Conservation (phyloP, 106 monocot species). For the Platanthera guangdongensis region DNA sequence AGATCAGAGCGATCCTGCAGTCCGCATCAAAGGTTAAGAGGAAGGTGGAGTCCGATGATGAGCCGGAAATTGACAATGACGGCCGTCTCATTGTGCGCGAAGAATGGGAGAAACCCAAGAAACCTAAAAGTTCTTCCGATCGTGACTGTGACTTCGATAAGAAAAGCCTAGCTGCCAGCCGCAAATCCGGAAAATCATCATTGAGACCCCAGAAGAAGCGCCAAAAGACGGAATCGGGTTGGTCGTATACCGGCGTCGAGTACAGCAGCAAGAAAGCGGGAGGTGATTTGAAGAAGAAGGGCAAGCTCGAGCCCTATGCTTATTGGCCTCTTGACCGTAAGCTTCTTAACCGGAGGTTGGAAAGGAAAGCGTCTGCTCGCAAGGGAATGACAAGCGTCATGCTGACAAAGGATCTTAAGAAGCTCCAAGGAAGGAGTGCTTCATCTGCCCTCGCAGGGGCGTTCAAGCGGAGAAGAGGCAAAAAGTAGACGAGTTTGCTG, state of each 20-base stretch:
- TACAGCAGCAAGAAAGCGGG: conserved; percentile 67
- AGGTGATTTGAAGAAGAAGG: conserved; percentile 81
- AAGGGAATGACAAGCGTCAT: conserved; percentile 84
- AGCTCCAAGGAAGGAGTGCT: conserved; percentile 64
- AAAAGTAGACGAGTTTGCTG: neutral
- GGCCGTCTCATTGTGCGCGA: conserved; percentile 73
- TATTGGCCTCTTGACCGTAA: conserved; percentile 96
- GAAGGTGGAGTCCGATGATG: conserved; percentile 38
- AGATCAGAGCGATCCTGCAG: conserved; percentile 50
- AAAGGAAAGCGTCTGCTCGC: conserved; percentile 62
- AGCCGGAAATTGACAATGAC: conserved; percentile 61
- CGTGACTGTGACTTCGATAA: conserved; percentile 19
- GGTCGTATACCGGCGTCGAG: conserved; percentile 79
- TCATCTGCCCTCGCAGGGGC: conserved; percentile 24
- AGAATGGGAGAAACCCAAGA: conserved; percentile 28
- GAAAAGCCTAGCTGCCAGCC: conserved; percentile 23
- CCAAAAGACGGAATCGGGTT: conserved; percentile 61
- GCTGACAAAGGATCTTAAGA: conserved; percentile 46
- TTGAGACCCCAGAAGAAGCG: conserved; percentile 28
- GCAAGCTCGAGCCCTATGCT: conserved; percentile 89
- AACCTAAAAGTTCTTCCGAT: conserved; percentile 26
- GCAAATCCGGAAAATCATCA: conserved; percentile 9
- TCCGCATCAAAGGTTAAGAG: conserved; percentile 24
- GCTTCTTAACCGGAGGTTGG: conserved; percentile 63
- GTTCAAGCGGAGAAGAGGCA: conserved; percentile 20